Evolutionary conservation across 805 yeast species (phyloP).

Genomic region (Metschnikowia colocasiae): DNA sequence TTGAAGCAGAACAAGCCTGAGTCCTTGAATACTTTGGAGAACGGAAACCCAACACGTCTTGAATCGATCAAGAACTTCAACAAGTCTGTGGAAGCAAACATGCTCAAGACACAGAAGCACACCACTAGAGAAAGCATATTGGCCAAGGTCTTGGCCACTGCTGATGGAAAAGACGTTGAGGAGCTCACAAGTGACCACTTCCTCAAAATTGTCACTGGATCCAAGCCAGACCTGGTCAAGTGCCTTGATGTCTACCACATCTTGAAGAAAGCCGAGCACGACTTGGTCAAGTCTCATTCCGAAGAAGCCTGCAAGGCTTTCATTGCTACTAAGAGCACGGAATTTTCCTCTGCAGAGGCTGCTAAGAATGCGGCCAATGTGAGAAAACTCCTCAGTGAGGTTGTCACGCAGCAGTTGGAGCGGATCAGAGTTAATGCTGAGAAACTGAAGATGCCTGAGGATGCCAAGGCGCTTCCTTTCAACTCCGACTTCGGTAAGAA

Average conservation of each 20-base stretch:
- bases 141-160: slow-evolving; percentile 37
- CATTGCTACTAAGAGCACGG: slow-evolving; percentile 35
- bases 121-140: slow-evolving; percentile 48
- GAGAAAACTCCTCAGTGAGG: slow-evolving; percentile 35
- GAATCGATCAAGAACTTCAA: slow-evolving; percentile 28
- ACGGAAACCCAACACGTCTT: slow-evolving; percentile 12
- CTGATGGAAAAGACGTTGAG: slow-evolving; percentile 25
- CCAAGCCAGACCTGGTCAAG: slow-evolving; percentile 28
- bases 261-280: slow-evolving; percentile 27
- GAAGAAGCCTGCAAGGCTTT: slow-evolving; percentile 22
- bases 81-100: slow-evolving; percentile 38
- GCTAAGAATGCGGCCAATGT: slow-evolving; percentile 31
- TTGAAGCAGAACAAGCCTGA: slow-evolving; percentile 41
- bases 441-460: slow-evolving; percentile 27
- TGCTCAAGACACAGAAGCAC: slow-evolving; percentile 39
- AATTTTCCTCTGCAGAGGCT: slow-evolving; percentile 27
- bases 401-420: slow-evolving; percentile 33
- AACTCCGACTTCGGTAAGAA: slow-evolving; percentile 25
- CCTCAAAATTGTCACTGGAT: slow-evolving; percentile 13
- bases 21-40: slow-evolving; percentile 29
- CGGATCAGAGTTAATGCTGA: slow-evolving; percentile 29
- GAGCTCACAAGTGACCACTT: slow-evolving; percentile 18
- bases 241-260: slow-evolving; percentile 32
- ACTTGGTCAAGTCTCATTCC: slow-evolving; percentile 20
- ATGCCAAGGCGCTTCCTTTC: slow-evolving; percentile 26